A percentile compares a stretch with the other conserved stretches of the same genome.
These are phyloP conservation scores for Coniferiporia weirii DNA, from an alignment of 1,284 basidiomycete species.

Conservation along the genomic window DNA sequence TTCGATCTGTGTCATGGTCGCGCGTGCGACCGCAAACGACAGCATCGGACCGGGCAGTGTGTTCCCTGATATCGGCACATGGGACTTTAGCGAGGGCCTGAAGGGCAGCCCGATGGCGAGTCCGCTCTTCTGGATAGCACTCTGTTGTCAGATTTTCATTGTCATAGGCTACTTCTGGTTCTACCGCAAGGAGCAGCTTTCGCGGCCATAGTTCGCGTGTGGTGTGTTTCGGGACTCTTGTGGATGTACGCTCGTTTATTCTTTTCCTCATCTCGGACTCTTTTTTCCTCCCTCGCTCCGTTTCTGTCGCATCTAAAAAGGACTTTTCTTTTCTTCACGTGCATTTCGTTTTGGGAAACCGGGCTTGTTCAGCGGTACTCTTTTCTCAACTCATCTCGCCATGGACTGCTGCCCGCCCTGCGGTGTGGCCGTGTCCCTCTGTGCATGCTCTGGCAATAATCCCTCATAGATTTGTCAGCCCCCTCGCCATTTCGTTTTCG, in stretches of 20 bases:
- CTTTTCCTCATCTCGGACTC: neutral
- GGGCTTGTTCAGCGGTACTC: neutral
- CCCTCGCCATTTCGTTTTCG: too few relatives aligned
- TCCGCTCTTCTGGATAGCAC: constrained; percentile 84
- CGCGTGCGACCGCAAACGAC: constrained; percentile 81
- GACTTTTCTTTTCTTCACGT: neutral
- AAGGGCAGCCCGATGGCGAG: constrained; percentile 72
- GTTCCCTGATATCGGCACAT: constrained; percentile 87
- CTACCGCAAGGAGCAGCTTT: constrained; percentile 82
- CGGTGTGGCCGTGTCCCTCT: neutral
- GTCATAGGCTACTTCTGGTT: constrained; percentile 93
- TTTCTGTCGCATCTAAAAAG: neutral
- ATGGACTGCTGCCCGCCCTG: neutral
- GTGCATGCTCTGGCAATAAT: neutral
- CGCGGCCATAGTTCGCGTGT: constrained; percentile 10
- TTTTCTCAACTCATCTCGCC: neutral
- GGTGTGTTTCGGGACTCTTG: neutral
- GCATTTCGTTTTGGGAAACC: neutral
- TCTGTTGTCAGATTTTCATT: constrained; percentile 76
- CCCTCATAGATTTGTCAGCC: too few relatives aligned
- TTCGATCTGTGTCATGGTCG: constrained; percentile 78
- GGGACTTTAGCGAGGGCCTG: constrained; percentile 73
- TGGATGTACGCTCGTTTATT: neutral
- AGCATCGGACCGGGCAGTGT: constrained; percentile 80
- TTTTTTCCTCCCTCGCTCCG: neutral